These are phyloP conservation scores for Soucietia sequanensis DNA, from an alignment of 805 yeast species.

Conservation along the genomic window DNA sequence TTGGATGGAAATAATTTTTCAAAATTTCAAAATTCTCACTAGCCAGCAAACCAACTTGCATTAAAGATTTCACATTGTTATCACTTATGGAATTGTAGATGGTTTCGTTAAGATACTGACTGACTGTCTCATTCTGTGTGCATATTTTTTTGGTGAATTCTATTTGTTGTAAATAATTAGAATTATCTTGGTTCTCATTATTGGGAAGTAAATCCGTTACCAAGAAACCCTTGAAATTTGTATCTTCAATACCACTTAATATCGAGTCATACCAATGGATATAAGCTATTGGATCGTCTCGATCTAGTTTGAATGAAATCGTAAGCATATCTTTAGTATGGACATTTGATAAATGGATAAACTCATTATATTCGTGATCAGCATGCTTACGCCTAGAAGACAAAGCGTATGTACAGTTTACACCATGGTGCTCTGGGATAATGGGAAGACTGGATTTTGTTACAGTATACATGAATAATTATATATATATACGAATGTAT, in stretches of 20 bases:
- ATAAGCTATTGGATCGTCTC: constrained; percentile 5
- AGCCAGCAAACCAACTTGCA: constrained; percentile 3
- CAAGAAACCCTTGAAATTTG: constrained; percentile 3
- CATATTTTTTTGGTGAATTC: constrained; percentile 2
- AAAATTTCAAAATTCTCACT: constrained; percentile 15
- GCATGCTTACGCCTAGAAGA: no score
- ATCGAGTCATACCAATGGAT: constrained; percentile 9
- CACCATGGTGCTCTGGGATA: no score
- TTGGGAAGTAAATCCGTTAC: constrained; percentile 3
- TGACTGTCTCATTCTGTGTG: constrained; percentile 2
- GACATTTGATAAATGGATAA: no score
- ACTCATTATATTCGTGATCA: no score
- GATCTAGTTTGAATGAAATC: no score
- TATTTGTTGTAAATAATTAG: constrained; percentile 3
- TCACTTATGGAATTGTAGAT: constrained; percentile 1
- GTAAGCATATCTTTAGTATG: no score
- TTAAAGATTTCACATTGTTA: not conserved
- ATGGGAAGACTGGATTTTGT: no score
- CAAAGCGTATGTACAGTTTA: no score
- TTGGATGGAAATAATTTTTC: constrained; percentile 14
- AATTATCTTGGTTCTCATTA: not conserved
- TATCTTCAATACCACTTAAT: constrained; percentile 1
- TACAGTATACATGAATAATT: no score
- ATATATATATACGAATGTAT: no score
- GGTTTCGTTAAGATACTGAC: constrained; percentile 7